Conservation (phyloP, 805 yeast species). For the Lipomyces lipofer region DNA sequence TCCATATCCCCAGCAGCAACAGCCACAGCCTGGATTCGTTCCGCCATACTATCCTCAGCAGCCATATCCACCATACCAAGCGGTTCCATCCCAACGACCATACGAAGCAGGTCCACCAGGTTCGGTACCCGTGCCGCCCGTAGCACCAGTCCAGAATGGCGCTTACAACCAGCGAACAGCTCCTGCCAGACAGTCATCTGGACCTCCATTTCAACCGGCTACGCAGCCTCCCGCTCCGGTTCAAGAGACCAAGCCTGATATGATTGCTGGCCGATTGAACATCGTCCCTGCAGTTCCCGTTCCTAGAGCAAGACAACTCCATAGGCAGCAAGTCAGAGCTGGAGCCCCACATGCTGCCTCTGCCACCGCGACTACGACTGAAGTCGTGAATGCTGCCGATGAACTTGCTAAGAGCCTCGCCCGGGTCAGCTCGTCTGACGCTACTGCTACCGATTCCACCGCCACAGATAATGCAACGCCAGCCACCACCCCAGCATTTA, state of each 20-base stretch:
- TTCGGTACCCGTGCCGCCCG: conserved; percentile 4
- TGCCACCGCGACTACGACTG: no score
- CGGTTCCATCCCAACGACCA: conserved; percentile 33
- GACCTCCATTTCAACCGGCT: conserved; percentile 14
- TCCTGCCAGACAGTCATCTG: conserved; percentile 25
- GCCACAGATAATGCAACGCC: conserved; percentile 8
- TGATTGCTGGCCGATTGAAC: conserved; percentile 11
- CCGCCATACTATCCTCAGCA: conserved; percentile 28
- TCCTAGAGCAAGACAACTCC: conserved; percentile 18
- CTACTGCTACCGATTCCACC: conserved; percentile 24
- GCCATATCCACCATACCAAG: conserved; percentile 30
- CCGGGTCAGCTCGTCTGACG: conserved; percentile 6
- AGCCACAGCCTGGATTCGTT: conserved; percentile 17
- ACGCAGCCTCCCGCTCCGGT: conserved; percentile 8
- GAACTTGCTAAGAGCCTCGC: conserved; percentile 25
- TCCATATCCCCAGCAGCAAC: conserved; percentile 20
- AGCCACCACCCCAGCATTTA: background rate
- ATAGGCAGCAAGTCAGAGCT: conserved; percentile 16
- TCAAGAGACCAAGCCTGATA: conserved; percentile 13
- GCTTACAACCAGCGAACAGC: conserved; percentile 12
- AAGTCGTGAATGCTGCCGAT: conserved; percentile 25
- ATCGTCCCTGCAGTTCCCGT: conserved; percentile 30
- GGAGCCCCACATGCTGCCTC: conserved; percentile 19
- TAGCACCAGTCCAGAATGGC: conserved; percentile 1
- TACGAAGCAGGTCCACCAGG: conserved; percentile 21